phyloP scores from a whole-genome alignment of 148 eudicot species.

The Nepenthes gracilis region DNA sequence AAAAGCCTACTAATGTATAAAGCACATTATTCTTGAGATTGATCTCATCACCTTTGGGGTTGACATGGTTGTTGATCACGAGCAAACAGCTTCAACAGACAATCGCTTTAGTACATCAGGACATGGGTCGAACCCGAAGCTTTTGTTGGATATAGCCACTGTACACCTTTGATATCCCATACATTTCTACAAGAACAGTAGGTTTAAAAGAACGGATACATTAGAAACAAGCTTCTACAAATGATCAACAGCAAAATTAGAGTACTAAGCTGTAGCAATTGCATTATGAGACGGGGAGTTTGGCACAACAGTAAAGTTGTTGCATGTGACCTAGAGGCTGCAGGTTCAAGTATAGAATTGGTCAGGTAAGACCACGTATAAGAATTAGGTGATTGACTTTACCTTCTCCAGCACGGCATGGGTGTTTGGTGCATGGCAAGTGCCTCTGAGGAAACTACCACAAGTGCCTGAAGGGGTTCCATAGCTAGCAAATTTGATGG shows the following conservation, averaged over 20 bases:
- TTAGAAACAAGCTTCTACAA: not conserved
- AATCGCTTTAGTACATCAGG: constrained; percentile 43
- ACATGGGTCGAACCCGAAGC: constrained; percentile 60
- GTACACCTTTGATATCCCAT: constrained; percentile 40
- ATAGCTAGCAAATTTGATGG: constrained; percentile 57
- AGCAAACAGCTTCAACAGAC: constrained; percentile 50
- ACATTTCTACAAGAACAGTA: constrained; percentile 29
- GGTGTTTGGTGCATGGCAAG: constrained; percentile 48
- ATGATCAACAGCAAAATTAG: no score
- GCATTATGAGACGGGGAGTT: not conserved
- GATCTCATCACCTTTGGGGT: no score
- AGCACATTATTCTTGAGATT: no score
- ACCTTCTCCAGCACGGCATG: constrained; percentile 45
- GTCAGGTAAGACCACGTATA: not conserved
- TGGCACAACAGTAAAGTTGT: no score
- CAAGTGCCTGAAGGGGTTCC: constrained; percentile 69
- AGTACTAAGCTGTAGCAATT: not conserved
- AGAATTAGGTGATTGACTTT: not conserved
- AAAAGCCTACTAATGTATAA: no score
- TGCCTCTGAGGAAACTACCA: constrained; percentile 44
- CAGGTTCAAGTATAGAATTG: not conserved
- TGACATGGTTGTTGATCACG: constrained; percentile 10
- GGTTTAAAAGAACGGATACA: not conserved
- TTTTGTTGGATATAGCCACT: constrained; percentile 27
- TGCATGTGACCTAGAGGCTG: not conserved